These are phyloP conservation scores for Tricholoma flavovirens DNA, from an alignment of 768 basidiomycete genomes.

Conservation along the genomic window DNA sequence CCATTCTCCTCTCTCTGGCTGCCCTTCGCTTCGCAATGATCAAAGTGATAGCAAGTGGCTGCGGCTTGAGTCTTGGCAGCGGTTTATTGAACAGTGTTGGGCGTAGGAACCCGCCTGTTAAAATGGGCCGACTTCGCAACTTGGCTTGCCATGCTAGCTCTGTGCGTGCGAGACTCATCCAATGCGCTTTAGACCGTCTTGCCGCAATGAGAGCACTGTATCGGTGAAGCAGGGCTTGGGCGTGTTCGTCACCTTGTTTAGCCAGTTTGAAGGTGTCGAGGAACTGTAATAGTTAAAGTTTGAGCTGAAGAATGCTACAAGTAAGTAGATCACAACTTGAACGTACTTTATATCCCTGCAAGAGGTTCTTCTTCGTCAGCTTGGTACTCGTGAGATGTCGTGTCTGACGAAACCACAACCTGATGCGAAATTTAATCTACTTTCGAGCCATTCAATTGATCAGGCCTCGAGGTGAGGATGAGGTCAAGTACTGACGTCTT, in stretches of 20 bases:
- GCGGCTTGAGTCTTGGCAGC: conserved; percentile 75
- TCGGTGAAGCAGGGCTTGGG: conserved; percentile 42
- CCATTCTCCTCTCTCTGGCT: conserved; percentile 38
- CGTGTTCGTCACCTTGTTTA: conserved; percentile 43
- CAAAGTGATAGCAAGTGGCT: conserved; percentile 63
- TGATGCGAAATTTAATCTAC: conserved; percentile 56
- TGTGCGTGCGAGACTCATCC: conserved; percentile 40
- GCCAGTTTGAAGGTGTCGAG: conserved; percentile 53
- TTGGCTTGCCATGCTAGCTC: conserved; percentile 50
- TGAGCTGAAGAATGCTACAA: not conserved
- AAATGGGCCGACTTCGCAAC: conserved; percentile 53
- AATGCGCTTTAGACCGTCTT: conserved; percentile 43
- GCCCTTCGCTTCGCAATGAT: conserved; percentile 53
- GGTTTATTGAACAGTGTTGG: conserved; percentile 61
- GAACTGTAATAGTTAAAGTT: conserved; percentile 38
- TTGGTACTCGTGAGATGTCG: conserved; percentile 48
- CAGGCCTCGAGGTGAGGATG: not conserved
- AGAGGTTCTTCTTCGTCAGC: conserved; percentile 40
- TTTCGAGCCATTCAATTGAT: conserved; percentile 7
- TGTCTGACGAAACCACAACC: conserved; percentile 47
- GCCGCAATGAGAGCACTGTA: conserved; percentile 54
- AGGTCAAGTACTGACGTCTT: conserved; percentile 39
- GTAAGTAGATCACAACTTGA: not conserved
- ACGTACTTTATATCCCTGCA: conserved; percentile 53
- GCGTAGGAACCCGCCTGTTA: conserved; percentile 68